Conservation (phyloP, 2,329 filamentous ascomycete species). For the Calonectria crousiana region DNA sequence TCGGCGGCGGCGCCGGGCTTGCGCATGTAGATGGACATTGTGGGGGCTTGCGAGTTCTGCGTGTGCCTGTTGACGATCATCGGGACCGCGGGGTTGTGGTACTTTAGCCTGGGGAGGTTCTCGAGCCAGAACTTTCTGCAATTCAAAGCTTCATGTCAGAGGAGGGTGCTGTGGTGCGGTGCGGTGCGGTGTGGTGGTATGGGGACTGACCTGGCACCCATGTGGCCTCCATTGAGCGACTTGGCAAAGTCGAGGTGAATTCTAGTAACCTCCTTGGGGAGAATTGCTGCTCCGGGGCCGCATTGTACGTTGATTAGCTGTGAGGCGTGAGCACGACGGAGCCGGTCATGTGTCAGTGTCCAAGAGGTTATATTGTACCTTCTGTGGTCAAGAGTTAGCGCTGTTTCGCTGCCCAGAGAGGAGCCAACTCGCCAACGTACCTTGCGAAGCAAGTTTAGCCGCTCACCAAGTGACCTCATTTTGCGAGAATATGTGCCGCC, state of each 20-base stretch:
- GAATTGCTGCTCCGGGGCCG: constrained; percentile 84
- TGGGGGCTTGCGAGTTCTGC: constrained; percentile 67
- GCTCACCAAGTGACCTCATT: constrained; percentile 68
- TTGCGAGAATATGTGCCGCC: constrained; percentile 36
- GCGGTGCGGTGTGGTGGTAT: neutral
- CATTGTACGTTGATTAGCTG: constrained; percentile 81
- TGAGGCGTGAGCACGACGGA: constrained; percentile 44
- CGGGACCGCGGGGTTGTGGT: constrained; percentile 86
- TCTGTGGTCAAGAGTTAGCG: constrained; percentile 50
- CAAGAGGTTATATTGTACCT: constrained; percentile 51
- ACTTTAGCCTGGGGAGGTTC: constrained; percentile 89
- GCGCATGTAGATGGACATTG: constrained; percentile 75
- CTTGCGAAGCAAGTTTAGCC: constrained; percentile 79
- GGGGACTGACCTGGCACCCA: constrained; percentile 74
- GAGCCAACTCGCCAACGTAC: constrained; percentile 62
- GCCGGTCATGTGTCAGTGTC: constrained; percentile 27
- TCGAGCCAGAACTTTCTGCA: constrained; percentile 88
- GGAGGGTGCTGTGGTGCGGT: neutral
- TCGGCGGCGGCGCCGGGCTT: constrained; percentile 46
- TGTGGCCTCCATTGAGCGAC: constrained; percentile 74
- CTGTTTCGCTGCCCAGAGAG: neutral
- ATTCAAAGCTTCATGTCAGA: neutral
- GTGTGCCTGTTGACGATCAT: constrained; percentile 83
- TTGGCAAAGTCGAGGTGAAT: constrained; percentile 81
- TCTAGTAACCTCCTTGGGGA: constrained; percentile 81